Evolutionary conservation across 345 rosid species (phyloP), one percentile per base, ranked within the genome.

Genomic region (Eutrema yunnanense): DNA sequence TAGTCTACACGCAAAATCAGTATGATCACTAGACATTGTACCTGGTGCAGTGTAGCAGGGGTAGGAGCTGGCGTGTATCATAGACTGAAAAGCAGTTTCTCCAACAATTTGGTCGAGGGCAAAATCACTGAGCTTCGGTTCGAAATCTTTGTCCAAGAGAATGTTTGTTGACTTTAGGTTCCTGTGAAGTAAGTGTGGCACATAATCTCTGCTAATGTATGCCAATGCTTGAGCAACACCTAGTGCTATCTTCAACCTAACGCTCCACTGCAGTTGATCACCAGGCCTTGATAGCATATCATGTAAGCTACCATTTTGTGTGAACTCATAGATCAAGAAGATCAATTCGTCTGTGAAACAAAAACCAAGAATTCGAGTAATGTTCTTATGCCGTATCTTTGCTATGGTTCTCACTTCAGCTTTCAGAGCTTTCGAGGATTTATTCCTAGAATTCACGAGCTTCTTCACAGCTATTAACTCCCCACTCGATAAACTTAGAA

Each of bases 31-130:
- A 64, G 58, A 65, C 9, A 42, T 0, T 55, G 42, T 82, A 90
- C 97, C 98, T 69, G 97, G 98, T 68, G 97, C 87, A 72, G 73
- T 83, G 71, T 87, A 90, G 67, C 97, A 90, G 33, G 96, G 88
- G 58, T 51, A 34, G 55, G 76, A 79, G 71, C 85, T 90, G 27
- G 87, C 80, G 34, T 81, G 81, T 50, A 87, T 59, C 34, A 88
- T 71, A 7, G 97, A 83, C 44, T 81, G 88, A 73, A 90, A 93
- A 32, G 96, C 86, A 71, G 87, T 57, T 75, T 93, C 97, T 54
- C 97, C 98, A 67, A 90, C 78, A 7, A 93, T 73, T 49, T 86
- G 79, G 73, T 93, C 90, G 29, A 93, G 88, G 48, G 90, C 90
- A 60, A 86, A 86, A 83, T 90, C 96, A 3, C 84, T 81, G 58